Evolutionary conservation across 2,329 filamentous ascomycete genomes (phyloP), one percentile per base, ranked within the genome.

Genomic region (Penicillium sp.): DNA sequence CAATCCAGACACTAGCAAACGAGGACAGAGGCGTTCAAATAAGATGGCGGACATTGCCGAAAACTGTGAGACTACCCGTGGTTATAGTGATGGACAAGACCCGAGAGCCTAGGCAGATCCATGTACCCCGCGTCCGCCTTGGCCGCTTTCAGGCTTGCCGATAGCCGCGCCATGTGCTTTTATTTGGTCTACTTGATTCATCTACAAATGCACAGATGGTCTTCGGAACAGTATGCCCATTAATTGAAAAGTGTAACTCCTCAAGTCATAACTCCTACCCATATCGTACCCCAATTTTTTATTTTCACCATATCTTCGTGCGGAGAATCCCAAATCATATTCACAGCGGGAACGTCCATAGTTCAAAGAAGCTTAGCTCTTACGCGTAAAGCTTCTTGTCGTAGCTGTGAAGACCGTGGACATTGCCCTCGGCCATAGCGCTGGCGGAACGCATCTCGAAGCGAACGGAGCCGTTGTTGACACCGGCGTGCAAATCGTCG

Each of bases 381-480:
- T 85, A 96, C 67, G 91, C 90, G 77, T 95, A 99, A 63, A 99
- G 88, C 84, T 97, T 99, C 88, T 99, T 99, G 82, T 97, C 94
- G 73, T 95, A 97, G 72, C 90, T 93, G 80, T 97, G 91, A 82
- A 99, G 91, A 54, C 85, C 85, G 79, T 97, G 95, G 57, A 99
- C 92, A 71, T 93, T 94, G 60, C 94, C 94, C 81, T 99, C 94
- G 54, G 95, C 83, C 83, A 96, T 91, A 46, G 94, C 94, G 74
- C 91, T 96, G 54, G 91, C 88, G 56, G 91, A 97, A 66, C 94
- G 84, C 68, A 97, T 82, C 81, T 99, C 94, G 71, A 99, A 99
- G 67, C 94, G 85, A 50, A 96, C 86, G 45, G 78, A 84, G 56
- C 92, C 90, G 29, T 84, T 80, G 61, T 79, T 76, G 26, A 96